These are phyloP conservation scores for Fusarium incarnatum DNA, from an alignment of 2,329 filamentous ascomycete genomes.

Conservation along the genomic window DNA sequence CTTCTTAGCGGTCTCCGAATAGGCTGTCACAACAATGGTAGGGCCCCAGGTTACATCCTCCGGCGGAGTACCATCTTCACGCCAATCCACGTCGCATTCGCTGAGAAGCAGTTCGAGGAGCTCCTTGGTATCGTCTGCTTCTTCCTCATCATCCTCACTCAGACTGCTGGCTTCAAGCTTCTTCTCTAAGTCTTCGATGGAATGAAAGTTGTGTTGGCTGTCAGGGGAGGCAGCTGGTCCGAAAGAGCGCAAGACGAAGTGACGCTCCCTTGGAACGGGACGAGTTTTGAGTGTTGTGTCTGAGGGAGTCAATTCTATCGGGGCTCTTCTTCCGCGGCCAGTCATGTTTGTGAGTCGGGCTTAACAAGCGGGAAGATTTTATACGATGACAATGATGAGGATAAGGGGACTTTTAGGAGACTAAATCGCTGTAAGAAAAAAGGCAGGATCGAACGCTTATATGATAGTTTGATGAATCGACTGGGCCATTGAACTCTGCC, in stretches of 20 bases:
- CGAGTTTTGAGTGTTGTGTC: conserved; percentile 9
- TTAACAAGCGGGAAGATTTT: background rate
- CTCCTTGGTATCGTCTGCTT: background rate
- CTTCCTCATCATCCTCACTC: background rate
- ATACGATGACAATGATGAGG: background rate
- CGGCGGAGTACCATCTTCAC: background rate
- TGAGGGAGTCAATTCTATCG: background rate
- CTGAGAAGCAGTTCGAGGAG: background rate
- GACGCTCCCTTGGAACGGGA: conserved; percentile 8
- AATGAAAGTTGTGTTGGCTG: background rate
- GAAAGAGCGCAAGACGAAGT: background rate
- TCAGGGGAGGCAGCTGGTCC: background rate
- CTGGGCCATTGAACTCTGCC: background rate
- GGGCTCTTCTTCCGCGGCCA: background rate
- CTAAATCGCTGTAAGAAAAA: background rate
- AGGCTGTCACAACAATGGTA: background rate
- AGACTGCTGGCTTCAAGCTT: background rate
- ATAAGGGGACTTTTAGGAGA: background rate
- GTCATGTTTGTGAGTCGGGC: background rate
- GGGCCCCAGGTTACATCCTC: background rate
- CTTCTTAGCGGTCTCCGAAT: background rate
- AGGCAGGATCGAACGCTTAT: background rate
- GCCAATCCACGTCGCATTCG: background rate
- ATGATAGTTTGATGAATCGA: background rate
- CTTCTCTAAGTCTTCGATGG: background rate